Evolutionary conservation across 2,329 filamentous ascomycete genomes (phyloP).

Genomic region (Rosellinia necatrix): DNA sequence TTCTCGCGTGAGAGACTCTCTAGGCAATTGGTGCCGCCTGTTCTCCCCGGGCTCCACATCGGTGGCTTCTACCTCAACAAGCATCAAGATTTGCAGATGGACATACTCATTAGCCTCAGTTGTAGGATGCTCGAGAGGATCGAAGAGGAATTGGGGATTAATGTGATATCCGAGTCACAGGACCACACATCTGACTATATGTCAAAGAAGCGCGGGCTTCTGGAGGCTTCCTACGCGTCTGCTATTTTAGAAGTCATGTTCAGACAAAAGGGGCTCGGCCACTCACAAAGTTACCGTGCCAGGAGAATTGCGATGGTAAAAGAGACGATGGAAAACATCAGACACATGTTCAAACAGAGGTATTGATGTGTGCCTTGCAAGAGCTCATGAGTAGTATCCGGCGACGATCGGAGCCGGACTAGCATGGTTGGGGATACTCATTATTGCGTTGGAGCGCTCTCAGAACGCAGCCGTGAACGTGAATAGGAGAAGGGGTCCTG

Average conservation of each 20-base stretch:
- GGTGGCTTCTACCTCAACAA: slow-evolving; percentile 1
- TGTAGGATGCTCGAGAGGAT: slow-evolving; percentile 1
- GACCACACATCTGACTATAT: neutral
- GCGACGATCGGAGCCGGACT: too few relatives aligned
- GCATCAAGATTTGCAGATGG: neutral
- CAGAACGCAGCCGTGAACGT: too few relatives aligned
- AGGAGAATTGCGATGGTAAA: neutral
- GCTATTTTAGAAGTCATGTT: neutral
- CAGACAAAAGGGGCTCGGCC: neutral
- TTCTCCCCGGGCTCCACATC: neutral
- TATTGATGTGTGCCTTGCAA: too few relatives aligned
- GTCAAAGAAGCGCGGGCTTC: neutral
- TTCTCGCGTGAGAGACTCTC: neutral
- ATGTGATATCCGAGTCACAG: neutral
- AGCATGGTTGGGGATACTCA: too few relatives aligned
- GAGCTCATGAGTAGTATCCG: too few relatives aligned
- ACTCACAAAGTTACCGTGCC: neutral
- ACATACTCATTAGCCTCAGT: neutral
- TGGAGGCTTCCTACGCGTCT: neutral
- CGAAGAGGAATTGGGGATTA: neutral
- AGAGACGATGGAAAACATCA: slow-evolving; percentile 4
- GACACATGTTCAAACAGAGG: neutral
- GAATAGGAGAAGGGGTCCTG: too few relatives aligned
- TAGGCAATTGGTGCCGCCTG: neutral
- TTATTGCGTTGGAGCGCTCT: too few relatives aligned